These are phyloP conservation scores for Arabidopsis arenosa DNA, from an alignment of 345 rosid genomes.

Conservation along the genomic window DNA sequence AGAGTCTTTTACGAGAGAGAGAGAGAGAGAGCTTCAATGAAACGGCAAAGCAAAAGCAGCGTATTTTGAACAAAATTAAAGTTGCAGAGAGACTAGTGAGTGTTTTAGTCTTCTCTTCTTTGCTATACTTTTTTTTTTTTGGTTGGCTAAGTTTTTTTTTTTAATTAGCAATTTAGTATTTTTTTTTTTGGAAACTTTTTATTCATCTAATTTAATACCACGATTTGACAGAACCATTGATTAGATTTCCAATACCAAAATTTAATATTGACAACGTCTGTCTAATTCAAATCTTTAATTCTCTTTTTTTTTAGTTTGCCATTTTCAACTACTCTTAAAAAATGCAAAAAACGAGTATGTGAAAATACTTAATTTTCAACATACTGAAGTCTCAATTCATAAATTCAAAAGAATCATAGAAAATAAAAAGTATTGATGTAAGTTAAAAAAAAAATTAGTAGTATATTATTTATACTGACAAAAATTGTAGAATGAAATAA, in stretches of 20 bases:
- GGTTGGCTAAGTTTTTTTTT: background rate
- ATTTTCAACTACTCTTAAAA: background rate
- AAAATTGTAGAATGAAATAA: constrained; percentile 6
- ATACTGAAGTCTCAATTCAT: background rate
- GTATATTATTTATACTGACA: background rate
- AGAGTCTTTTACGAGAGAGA: constrained; percentile 11
- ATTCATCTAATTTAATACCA: constrained; percentile 22
- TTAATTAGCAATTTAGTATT: background rate
- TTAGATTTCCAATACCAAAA: constrained; percentile 15
- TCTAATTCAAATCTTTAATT: constrained; percentile 16
- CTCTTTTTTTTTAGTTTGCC: background rate
- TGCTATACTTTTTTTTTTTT: background rate
- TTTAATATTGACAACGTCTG: constrained; percentile 26
- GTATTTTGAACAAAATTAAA: constrained; percentile 41
- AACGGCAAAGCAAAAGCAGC: constrained; percentile 62
- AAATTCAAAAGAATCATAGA: background rate
- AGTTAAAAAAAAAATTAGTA: background rate
- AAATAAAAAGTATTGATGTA: background rate
- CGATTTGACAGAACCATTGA: constrained; percentile 17
- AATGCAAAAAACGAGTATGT: background rate
- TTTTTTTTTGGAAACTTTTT: constrained; percentile 9
- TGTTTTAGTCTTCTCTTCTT: constrained; percentile 28
- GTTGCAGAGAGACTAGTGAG: constrained; percentile 25
- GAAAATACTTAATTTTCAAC: too few species aligned
- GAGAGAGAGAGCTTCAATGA: constrained; percentile 56